phyloP scores from a whole-genome alignment of 78 protist genomes.

The Cavenderia fasciculata region DNA sequence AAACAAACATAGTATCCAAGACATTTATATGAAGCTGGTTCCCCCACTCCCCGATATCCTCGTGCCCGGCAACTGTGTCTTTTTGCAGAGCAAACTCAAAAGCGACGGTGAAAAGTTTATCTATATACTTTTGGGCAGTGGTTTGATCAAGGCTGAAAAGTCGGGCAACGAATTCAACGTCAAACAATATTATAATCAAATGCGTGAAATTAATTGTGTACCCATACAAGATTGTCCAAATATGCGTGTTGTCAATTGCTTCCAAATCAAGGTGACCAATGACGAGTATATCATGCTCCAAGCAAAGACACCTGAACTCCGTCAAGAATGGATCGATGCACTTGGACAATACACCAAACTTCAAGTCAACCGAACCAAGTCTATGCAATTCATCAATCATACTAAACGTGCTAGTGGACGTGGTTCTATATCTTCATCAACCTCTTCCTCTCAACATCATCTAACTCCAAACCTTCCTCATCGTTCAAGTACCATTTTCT shows the following conservation, averaged over 20 bases:
- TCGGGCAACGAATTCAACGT: conserved; percentile 11
- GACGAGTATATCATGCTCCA: conserved; percentile 6
- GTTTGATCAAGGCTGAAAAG: conserved; percentile 22
- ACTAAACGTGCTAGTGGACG: background rate
- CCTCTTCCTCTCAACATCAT: too few species aligned
- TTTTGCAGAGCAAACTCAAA: conserved; percentile 15
- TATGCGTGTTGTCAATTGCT: conserved; percentile 34
- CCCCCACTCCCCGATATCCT: conserved; percentile 65
- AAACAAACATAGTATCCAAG: conserved; percentile 58
- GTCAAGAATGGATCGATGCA: conserved; percentile 35
- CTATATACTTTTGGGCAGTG: conserved; percentile 27
- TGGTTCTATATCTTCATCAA: too few species aligned
- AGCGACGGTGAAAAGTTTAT: conserved; percentile 37
- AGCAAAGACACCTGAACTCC: conserved; percentile 34
- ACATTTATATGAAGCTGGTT: conserved; percentile 50
- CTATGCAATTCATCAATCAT: conserved; percentile 4
- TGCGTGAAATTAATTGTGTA: background rate
- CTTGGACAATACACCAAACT: conserved; percentile 21
- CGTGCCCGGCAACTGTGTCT: conserved; percentile 32
- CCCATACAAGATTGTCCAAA: conserved; percentile 24
- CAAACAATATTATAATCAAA: conserved; percentile 12
- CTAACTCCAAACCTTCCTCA: too few species aligned
- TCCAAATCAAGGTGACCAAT: conserved; percentile 34
- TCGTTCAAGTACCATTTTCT: too few species aligned
- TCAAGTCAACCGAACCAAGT: conserved; percentile 27